phyloP scores from a whole-genome alignment of 1,139 yeast genomes.

The Lodderomyces orthopsilosis region DNA sequence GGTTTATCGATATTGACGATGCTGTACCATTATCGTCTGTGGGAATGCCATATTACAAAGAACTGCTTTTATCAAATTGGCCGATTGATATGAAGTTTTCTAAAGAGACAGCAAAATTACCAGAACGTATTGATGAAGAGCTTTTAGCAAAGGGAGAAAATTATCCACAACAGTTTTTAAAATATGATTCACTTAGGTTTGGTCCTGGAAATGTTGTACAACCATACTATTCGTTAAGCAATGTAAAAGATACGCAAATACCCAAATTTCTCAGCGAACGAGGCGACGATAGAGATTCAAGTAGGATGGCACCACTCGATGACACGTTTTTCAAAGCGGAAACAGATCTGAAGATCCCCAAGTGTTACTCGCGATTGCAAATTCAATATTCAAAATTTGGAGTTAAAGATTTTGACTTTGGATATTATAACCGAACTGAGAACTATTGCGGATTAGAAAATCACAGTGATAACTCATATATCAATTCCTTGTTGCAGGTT shows the following conservation, averaged over 20 bases:
- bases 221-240: constrained; percentile 44
- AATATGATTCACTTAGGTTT: constrained; percentile 55
- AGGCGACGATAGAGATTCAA: constrained; percentile 14
- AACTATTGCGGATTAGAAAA: constrained; percentile 83
- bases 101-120: constrained; percentile 52
- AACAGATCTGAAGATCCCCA: constrained; percentile 46
- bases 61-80: constrained; percentile 78
- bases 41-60: constrained; percentile 87
- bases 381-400: constrained; percentile 89
- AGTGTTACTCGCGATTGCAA: constrained; percentile 70
- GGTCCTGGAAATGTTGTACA: constrained; percentile 51
- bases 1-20: constrained; percentile 37
- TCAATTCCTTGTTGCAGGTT: constrained; percentile 79
- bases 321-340: constrained; percentile 31
- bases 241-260: constrained; percentile 20
- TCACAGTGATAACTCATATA: constrained; percentile 76
- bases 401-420: constrained; percentile 90
- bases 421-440: constrained; percentile 69
- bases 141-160: constrained; percentile 24
- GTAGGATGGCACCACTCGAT: constrained; percentile 14
- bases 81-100: constrained; percentile 57
- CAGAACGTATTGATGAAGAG: constrained; percentile 42
- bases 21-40: constrained; percentile 62
- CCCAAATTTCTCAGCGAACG: constrained; percentile 79
- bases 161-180: constrained; percentile 19